These are phyloP conservation scores for Solanum hybrid DNA, from an alignment of 305 asterid genomes.

Conservation along the genomic window DNA sequence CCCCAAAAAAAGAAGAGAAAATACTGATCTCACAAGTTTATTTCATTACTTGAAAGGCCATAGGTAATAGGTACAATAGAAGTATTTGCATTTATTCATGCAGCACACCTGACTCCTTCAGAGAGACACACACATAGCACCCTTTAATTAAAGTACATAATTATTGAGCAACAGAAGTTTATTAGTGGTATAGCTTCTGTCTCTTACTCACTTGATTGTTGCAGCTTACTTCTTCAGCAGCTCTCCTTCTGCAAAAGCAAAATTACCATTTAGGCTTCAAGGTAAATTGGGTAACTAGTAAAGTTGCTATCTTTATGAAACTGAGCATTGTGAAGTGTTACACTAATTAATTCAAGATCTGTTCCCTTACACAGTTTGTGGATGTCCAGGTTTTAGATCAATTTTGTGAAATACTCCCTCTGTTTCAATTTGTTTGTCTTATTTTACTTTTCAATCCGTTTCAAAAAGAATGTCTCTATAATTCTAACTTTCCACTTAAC, in stretches of 20 bases:
- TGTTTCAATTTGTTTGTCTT: background rate
- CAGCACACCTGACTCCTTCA: background rate
- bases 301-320: background rate
- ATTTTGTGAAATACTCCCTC: background rate
- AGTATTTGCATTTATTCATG: slow-evolving; percentile 1
- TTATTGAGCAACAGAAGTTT: background rate
- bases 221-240: background rate
- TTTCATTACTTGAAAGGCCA: background rate
- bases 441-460: background rate
- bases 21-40: background rate
- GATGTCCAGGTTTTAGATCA: background rate
- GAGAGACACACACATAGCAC: background rate
- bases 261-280: background rate
- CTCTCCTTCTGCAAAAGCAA: background rate
- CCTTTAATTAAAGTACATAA: background rate
- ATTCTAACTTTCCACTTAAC: background rate
- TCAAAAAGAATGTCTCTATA: background rate
- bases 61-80: slow-evolving; percentile 3
- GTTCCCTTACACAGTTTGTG: slow-evolving; percentile 1
- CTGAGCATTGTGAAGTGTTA: background rate
- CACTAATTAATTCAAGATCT: background rate
- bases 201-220: background rate
- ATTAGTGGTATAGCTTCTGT: background rate
- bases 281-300: background rate
- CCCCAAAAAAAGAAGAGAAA: background rate